Evolutionary conservation across 2,329 filamentous ascomycete species (phyloP).

Genomic region (Aaosphaeria arxii): DNA sequence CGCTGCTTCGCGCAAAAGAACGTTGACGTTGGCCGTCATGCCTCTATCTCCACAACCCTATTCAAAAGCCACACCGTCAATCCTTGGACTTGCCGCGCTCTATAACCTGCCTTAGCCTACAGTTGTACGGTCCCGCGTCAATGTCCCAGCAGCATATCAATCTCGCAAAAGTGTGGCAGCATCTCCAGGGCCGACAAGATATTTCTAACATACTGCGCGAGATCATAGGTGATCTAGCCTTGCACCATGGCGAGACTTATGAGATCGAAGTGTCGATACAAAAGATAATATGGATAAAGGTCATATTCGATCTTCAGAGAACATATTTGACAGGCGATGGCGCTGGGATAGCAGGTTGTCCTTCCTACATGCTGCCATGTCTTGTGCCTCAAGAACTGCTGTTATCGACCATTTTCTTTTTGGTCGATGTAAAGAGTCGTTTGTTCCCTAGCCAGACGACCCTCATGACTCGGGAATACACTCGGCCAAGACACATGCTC

Average conservation of each 20-base stretch:
- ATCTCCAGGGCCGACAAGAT: constrained; percentile 32
- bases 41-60: constrained; percentile 9
- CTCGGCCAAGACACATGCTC: constrained; percentile 15
- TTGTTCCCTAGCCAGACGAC: constrained; percentile 26
- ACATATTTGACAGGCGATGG: constrained; percentile 28
- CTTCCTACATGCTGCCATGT: constrained; percentile 25
- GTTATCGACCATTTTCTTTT: constrained; percentile 34
- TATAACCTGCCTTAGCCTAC: not conserved
- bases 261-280: constrained; percentile 21
- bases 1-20: constrained; percentile 4
- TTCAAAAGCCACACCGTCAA: constrained; percentile 12
- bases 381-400: constrained; percentile 29
- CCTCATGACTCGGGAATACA: constrained; percentile 20
- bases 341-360: constrained; percentile 23
- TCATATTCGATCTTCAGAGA: constrained; percentile 35
- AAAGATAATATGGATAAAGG: constrained; percentile 35
- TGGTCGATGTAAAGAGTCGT: constrained; percentile 28
- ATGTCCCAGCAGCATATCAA: constrained; percentile 25
- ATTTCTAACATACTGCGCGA: constrained; percentile 33
- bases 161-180: constrained; percentile 35
- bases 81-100: constrained; percentile 4
- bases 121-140: constrained; percentile 8
- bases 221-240: constrained; percentile 34
- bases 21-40: constrained; percentile 12
- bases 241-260: constrained; percentile 23